A percentile compares a stretch with the other conserved stretches of the same genome.
Evolutionary conservation across 2,329 filamentous ascomycete species (phyloP).

Genomic region (Neofusicoccum sp.): DNA sequence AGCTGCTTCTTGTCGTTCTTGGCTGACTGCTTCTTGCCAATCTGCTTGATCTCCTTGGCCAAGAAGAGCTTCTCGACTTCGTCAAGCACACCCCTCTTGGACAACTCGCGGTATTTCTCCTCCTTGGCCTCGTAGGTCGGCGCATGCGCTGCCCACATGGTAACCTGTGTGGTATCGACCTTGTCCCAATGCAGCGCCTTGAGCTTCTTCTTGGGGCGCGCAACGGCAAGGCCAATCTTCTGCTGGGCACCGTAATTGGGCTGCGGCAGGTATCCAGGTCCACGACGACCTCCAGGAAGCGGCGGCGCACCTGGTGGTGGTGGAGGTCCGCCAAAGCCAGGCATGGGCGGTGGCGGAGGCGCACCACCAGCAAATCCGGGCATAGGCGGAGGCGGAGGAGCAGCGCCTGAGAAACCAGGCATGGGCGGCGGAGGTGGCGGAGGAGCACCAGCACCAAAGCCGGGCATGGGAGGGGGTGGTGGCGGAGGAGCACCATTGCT

Average conservation of each 20-base stretch:
- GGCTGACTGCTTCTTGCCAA: slow-evolving; percentile 69
- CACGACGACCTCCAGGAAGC: slow-evolving; percentile 55
- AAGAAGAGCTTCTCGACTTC: slow-evolving; percentile 97
- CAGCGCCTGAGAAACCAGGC: slow-evolving; percentile 41
- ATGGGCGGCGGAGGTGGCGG: slow-evolving; percentile 44
- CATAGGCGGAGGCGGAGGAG: slow-evolving; percentile 47
- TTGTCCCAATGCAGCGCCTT: slow-evolving; percentile 99
- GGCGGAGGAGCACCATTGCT: slow-evolving; percentile 48
- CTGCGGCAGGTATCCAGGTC: slow-evolving; percentile 68
- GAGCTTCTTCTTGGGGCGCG: slow-evolving; percentile 96
- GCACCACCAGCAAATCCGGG: slow-evolving; percentile 40
- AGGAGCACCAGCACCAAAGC: slow-evolving; percentile 39
- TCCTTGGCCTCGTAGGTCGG: slow-evolving; percentile 87
- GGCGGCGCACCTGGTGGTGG: slow-evolving; percentile 62
- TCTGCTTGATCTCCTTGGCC: slow-evolving; percentile 91
- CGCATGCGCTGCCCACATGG: slow-evolving; percentile 86
- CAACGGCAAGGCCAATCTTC: slow-evolving; percentile 70
- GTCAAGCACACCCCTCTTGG: slow-evolving; percentile 90
- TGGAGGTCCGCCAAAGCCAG: slow-evolving; percentile 48
- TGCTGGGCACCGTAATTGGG: slow-evolving; percentile 54
- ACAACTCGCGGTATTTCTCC: slow-evolving; percentile 92
- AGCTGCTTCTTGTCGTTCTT: slow-evolving; percentile 97
- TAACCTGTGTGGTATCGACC: slow-evolving; percentile 86
- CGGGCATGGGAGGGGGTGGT: slow-evolving; percentile 44
- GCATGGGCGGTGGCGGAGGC: slow-evolving; percentile 46